Evolutionary conservation across 176 grass and related monocot species (phyloP).

Genomic region (Phyllostachys edulis): DNA sequence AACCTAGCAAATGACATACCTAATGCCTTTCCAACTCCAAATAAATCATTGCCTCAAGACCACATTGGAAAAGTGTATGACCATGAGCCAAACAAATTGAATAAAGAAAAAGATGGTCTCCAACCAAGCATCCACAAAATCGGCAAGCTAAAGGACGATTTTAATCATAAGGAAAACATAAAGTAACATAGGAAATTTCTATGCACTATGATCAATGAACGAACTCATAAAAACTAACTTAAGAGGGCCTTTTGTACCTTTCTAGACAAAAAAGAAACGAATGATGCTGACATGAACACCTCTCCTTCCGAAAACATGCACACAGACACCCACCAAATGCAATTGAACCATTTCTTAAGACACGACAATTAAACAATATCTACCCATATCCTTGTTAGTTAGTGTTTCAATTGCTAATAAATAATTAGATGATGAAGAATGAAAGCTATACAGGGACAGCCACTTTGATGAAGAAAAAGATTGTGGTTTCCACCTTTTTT

Average conservation of each 20-base stretch:
- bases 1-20: slow-evolving; percentile 8
- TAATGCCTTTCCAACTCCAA: slow-evolving; percentile 25
- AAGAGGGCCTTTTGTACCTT: slow-evolving; percentile 5
- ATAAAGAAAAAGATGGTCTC: slow-evolving; percentile 17
- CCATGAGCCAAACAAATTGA: slow-evolving; percentile 24
- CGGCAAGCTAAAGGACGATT: slow-evolving; percentile 18
- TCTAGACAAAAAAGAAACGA: not conserved
- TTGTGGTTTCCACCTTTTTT: not conserved
- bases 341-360: slow-evolving; percentile 23
- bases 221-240: slow-evolving; percentile 16
- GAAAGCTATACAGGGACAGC: not conserved
- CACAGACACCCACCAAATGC: slow-evolving; percentile 41
- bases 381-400: slow-evolving; percentile 25
- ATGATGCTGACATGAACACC: slow-evolving; percentile 26
- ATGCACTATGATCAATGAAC: slow-evolving; percentile 7
- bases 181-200: slow-evolving; percentile 11
- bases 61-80: slow-evolving; percentile 18
- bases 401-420: slow-evolving; percentile 22
- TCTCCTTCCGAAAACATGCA: slow-evolving; percentile 32
- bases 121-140: slow-evolving; percentile 31
- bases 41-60: slow-evolving; percentile 16
- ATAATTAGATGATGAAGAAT: slow-evolving; percentile 6
- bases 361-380: not conserved
- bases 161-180: slow-evolving; percentile 27
- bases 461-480: slow-evolving; percentile 15